A percentile compares a stretch with the other conserved stretches of the same genome.
Conservation (phyloP, 352 stramenopile species). For the Phytophthora multivora region DNA sequence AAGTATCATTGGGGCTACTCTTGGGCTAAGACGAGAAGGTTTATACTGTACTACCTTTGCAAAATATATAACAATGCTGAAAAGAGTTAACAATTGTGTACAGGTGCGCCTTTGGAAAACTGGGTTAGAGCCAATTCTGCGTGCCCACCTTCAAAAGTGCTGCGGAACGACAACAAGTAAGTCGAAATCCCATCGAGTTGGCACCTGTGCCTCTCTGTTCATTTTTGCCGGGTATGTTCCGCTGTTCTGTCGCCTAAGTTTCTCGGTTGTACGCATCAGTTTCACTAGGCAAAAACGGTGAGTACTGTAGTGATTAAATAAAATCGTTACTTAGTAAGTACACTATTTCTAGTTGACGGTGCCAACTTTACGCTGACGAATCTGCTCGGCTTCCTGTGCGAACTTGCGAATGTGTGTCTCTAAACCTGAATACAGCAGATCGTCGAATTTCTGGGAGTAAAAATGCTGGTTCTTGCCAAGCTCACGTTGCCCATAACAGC, state of each 20-base stretch:
- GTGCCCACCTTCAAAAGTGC: too few species aligned
- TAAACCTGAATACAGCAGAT: constrained; percentile 11
- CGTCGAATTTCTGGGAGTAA: constrained; percentile 10
- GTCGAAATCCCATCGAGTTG: too few species aligned
- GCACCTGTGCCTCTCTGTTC: too few species aligned
- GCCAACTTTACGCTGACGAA: constrained; percentile 9
- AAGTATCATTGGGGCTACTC: not conserved
- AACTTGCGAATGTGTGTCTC: constrained; percentile 21
- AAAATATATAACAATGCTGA: constrained; percentile 13
- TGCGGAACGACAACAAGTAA: too few species aligned
- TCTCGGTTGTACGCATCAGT: too few species aligned
- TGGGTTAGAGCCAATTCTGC: too few species aligned
- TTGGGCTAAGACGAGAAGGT: not conserved
- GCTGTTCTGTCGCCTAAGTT: too few species aligned
- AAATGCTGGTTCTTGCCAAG: constrained; percentile 21
- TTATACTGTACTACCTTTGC: constrained; percentile 1
- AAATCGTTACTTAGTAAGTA: not conserved
- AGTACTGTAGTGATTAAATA: too few species aligned
- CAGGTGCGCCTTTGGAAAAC: too few species aligned
- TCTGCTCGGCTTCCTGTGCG: constrained; percentile 19
- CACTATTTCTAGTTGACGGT: not conserved
- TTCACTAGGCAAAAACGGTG: too few species aligned
- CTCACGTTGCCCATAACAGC: constrained; percentile 47
- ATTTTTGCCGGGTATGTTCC: too few species aligned
- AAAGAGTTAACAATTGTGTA: not conserved